Evolutionary conservation across 306 rosid species (phyloP).

Genomic region (Vachellia pachyceras): DNA sequence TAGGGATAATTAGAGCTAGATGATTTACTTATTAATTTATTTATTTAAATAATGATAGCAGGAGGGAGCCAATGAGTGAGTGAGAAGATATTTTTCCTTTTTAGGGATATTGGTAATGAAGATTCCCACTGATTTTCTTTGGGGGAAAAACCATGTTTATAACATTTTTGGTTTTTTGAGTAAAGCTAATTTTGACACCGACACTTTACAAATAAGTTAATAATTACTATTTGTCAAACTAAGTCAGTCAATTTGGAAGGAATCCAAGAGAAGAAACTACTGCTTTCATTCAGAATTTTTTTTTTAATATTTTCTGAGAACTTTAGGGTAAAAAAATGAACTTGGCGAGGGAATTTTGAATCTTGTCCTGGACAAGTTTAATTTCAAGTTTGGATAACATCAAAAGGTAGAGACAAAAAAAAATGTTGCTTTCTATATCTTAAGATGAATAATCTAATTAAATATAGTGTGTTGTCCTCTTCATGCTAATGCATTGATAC

Average conservation of each 20-base stretch:
- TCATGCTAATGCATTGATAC: not conserved
- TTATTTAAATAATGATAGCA: not conserved
- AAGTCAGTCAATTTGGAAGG: not conserved
- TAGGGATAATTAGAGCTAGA: not conserved
- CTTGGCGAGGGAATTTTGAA: not conserved
- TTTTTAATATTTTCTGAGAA: not conserved
- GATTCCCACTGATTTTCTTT: not conserved
- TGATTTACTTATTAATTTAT: too few species aligned
- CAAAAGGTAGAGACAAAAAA: not conserved
- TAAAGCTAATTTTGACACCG: not conserved
- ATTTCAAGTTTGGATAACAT: not conserved
- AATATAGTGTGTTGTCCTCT: not conserved
- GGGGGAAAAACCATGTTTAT: not conserved
- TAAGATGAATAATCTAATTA: not conserved
- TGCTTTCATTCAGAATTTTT: not conserved
- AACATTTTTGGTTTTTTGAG: not conserved
- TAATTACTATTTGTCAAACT: not conserved
- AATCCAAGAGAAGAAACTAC: not conserved
- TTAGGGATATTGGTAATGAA: not conserved
- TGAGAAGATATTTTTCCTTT: not conserved
- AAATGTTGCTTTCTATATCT: not conserved
- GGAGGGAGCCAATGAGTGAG: not conserved
- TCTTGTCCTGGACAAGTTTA: not conserved
- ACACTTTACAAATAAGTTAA: not conserved
- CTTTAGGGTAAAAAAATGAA: not conserved